Evolutionary conservation across 2,329 filamentous ascomycete species (phyloP).

Genomic region (Rhinocladiella similis): DNA sequence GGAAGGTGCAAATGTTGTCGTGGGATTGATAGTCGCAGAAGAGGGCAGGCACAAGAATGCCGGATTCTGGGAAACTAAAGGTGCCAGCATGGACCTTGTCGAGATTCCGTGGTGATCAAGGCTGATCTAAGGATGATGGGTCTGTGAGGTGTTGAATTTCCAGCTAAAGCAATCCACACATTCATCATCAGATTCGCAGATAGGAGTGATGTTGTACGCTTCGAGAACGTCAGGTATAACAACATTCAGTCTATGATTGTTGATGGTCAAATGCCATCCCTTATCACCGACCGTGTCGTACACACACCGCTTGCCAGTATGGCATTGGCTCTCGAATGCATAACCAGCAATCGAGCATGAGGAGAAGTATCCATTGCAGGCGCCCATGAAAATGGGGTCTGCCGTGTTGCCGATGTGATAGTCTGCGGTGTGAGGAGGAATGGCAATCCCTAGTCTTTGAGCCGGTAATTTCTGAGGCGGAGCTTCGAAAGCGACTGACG

Average conservation of each 20-base stretch:
- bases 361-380: constrained; percentile 23
- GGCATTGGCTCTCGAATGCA: constrained; percentile 26
- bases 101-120: constrained; percentile 3
- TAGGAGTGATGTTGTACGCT: constrained; percentile 23
- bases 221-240: constrained; percentile 27
- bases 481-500: constrained; percentile 23
- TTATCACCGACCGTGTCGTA: constrained; percentile 27
- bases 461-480: constrained; percentile 23
- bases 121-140: no score
- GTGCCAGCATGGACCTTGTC: constrained; percentile 1
- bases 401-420: constrained; percentile 28
- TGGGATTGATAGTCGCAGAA: constrained; percentile 10
- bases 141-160: constrained; percentile 13
- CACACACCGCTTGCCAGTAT: constrained; percentile 21
- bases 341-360: constrained; percentile 24
- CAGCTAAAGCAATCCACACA: constrained; percentile 28
- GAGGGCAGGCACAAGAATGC: constrained; percentile 6
- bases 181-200: constrained; percentile 22
- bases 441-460: constrained; percentile 20
- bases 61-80: constrained; percentile 11
- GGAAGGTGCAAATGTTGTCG: constrained; percentile 19
- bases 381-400: constrained; percentile 27
- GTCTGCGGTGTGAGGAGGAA: constrained; percentile 6
- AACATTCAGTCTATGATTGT: constrained; percentile 25
- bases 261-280: constrained; percentile 24